Evolutionary conservation across 202 grass and related monocot species (phyloP).

Genomic region (Panicum virgatum): DNA sequence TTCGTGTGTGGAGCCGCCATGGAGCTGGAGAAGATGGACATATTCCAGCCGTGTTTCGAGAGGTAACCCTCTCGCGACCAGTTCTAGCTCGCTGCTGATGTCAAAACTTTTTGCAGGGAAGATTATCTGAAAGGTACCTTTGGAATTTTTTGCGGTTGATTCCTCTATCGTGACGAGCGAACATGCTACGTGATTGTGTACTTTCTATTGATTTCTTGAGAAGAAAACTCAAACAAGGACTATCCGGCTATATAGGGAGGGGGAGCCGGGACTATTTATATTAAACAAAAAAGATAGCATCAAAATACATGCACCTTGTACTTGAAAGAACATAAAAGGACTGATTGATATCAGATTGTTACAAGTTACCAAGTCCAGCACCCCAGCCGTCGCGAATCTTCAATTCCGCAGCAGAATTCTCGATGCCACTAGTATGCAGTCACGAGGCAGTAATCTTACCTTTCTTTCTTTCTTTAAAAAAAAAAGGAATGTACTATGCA

Average conservation of each 20-base stretch:
- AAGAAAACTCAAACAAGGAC: conserved; percentile 9
- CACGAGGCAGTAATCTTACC: too few relatives aligned
- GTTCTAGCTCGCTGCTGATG: conserved; percentile 20
- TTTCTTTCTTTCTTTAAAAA: too few relatives aligned
- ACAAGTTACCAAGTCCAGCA: background rate
- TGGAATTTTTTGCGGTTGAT: background rate
- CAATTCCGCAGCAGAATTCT: background rate
- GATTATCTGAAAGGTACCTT: conserved; percentile 27
- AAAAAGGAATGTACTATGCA: too few relatives aligned
- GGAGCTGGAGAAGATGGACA: conserved; percentile 1
- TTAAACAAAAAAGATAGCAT: too few relatives aligned
- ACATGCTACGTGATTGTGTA: background rate
- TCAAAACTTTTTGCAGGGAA: conserved; percentile 35
- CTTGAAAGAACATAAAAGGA: background rate
- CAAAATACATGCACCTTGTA: background rate
- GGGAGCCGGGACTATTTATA: too few relatives aligned
- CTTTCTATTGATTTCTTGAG: background rate
- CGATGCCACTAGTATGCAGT: background rate
- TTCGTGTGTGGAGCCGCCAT: background rate
- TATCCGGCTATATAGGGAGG: too few relatives aligned
- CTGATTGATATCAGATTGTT: background rate
- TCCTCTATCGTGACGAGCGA: conserved; percentile 1
- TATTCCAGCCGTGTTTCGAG: conserved; percentile 22
- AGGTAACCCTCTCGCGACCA: conserved; percentile 6
- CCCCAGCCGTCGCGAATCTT: background rate